Percentiles rank a stretch among this genome's conserved stretches.
Conservation (phyloP, 768 basidiomycete species). For the Goffeauzyma gilvescens region DNA sequence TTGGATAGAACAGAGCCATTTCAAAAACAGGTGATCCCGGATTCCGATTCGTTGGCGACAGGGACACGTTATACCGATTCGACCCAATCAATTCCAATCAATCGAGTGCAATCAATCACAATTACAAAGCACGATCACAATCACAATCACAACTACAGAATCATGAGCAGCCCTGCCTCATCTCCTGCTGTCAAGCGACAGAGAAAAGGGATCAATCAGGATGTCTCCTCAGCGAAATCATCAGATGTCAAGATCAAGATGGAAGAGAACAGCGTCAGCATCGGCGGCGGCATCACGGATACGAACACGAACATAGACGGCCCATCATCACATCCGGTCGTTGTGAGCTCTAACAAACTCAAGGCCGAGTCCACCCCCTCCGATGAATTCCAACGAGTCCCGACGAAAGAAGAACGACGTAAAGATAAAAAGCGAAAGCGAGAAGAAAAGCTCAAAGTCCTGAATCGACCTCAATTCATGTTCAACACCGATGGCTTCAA, state of each 20-base stretch:
- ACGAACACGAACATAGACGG: background rate
- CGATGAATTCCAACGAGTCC: constrained; percentile 24
- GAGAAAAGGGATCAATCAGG: no score
- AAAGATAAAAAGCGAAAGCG: constrained; percentile 34
- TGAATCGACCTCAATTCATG: constrained; percentile 37
- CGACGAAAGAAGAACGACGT: constrained; percentile 23
- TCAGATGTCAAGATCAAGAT: background rate
- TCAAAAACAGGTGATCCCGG: background rate
- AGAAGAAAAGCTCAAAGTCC: constrained; percentile 55
- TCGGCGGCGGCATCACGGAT: background rate
- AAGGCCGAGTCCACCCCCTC: no score
- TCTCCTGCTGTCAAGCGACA: no score
- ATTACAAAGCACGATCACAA: no score
- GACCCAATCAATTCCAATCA: no score
- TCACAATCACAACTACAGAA: no score
- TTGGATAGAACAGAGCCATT: background rate
- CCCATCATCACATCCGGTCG: background rate
- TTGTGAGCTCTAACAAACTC: no score
- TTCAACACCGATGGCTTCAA: constrained; percentile 7
- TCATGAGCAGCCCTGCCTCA: no score
- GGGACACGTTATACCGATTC: no score
- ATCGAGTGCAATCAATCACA: no score
- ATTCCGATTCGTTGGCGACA: background rate
- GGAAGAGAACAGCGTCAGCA: background rate
- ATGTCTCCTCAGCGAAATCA: background rate